These are phyloP conservation scores for Suillus placidus DNA, from an alignment of 768 basidiomycete genomes.

Conservation along the genomic window DNA sequence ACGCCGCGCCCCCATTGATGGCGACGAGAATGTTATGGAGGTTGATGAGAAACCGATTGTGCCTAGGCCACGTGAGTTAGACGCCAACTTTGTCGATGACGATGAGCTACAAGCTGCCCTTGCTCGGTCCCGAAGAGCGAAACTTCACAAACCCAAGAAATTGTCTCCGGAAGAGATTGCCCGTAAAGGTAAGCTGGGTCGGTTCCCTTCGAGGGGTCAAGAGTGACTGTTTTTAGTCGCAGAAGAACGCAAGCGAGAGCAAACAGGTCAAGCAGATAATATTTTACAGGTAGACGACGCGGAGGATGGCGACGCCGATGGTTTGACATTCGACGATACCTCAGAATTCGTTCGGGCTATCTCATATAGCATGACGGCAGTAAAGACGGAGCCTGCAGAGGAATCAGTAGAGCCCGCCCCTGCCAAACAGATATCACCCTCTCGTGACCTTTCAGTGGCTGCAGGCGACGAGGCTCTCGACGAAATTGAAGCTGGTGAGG, in stretches of 20 bases:
- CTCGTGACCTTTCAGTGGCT: constrained; percentile 58
- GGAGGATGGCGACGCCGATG: constrained; percentile 40
- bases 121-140: constrained; percentile 81
- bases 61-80: constrained; percentile 70
- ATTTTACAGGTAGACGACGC: constrained; percentile 50
- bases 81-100: constrained; percentile 94
- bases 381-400: constrained; percentile 52
- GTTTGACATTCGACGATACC: constrained; percentile 92
- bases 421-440: constrained; percentile 42
- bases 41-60: constrained; percentile 76
- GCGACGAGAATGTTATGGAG: constrained; percentile 62
- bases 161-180: constrained; percentile 83
- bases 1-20: constrained; percentile 52
- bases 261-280: constrained; percentile 41
- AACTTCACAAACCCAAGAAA: constrained; percentile 76
- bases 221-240: constrained; percentile 51
- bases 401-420: constrained; percentile 26
- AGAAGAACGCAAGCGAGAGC: constrained; percentile 59
- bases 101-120: constrained; percentile 96
- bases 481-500: constrained; percentile 83
- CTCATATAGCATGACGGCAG: constrained; percentile 60
- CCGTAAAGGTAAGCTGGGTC: constrained; percentile 57
- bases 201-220: background rate
- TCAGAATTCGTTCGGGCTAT: constrained; percentile 94
- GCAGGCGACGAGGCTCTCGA: constrained; percentile 63